These are phyloP conservation scores for Lasiodiplodia sp. DNA, from an alignment of 2,329 filamentous ascomycete species.

Conservation along the genomic window DNA sequence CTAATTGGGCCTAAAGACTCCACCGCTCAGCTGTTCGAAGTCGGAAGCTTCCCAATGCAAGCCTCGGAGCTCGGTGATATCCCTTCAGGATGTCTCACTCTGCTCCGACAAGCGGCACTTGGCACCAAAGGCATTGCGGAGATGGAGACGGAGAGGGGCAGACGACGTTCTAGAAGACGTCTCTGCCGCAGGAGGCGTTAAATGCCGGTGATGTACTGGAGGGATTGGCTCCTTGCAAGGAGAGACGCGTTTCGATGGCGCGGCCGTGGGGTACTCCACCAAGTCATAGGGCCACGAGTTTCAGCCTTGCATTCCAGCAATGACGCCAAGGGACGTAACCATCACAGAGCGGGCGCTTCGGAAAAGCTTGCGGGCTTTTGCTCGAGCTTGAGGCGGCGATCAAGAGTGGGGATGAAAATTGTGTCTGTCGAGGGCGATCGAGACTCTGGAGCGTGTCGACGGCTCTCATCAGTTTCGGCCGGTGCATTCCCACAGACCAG, in stretches of 20 bases:
- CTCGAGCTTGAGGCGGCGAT: not conserved
- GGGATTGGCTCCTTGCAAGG: not conserved
- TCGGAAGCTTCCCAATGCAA: not conserved
- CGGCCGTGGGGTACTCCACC: not conserved
- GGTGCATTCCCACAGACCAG: constrained; percentile 17
- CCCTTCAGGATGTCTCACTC: constrained; percentile 19
- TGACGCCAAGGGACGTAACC: not conserved
- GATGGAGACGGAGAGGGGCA: not conserved
- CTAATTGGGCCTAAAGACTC: constrained; percentile 2
- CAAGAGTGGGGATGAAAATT: constrained; percentile 9
- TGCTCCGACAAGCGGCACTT: constrained; percentile 9
- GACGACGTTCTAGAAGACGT: constrained; percentile 13
- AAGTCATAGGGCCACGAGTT: not conserved
- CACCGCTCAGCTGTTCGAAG: constrained; percentile 7
- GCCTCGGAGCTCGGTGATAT: constrained; percentile 18
- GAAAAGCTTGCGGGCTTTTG: not conserved
- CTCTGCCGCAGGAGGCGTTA: not conserved
- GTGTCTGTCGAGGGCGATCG: constrained; percentile 2
- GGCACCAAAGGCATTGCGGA: not conserved
- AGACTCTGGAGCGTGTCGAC: constrained; percentile 3
- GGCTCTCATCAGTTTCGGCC: constrained; percentile 2
- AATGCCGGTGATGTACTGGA: not conserved
- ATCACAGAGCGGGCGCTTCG: not conserved
- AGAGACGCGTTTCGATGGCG: constrained; percentile 5
- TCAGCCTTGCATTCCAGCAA: constrained; percentile 4